Evolutionary conservation across 2,329 filamentous ascomycete species (phyloP).

Genomic region (Aspergillus hortae): DNA sequence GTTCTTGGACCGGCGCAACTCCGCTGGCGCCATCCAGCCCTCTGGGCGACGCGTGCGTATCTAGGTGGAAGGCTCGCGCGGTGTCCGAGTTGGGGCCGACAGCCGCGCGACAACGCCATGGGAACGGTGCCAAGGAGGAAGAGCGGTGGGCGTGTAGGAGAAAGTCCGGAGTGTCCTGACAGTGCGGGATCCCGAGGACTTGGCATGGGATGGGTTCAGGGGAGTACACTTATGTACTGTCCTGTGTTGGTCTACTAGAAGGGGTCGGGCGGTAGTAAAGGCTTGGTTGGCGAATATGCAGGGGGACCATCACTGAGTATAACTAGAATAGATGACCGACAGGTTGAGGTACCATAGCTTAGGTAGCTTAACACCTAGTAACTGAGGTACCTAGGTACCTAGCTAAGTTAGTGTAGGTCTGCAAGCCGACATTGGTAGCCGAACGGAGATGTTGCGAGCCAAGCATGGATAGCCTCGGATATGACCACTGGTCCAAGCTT

Average conservation of each 20-base stretch:
- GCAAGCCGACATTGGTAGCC: constrained; percentile 1
- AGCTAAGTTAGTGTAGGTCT: no score
- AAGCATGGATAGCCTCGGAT: constrained; percentile 7
- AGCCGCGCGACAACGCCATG: no score
- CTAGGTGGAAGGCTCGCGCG: background rate
- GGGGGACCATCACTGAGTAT: background rate
- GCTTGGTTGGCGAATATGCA: background rate
- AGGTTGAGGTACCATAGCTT: background rate
- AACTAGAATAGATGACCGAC: no score
- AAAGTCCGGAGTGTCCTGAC: background rate
- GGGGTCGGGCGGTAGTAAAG: background rate
- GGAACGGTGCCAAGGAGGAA: no score
- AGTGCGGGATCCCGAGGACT: background rate
- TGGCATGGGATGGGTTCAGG: background rate
- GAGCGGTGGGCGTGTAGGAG: background rate
- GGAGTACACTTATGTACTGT: background rate
- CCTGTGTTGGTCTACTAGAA: background rate
- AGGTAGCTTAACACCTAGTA: no score
- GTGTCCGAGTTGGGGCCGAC: no score
- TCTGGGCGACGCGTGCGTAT: constrained; percentile 4
- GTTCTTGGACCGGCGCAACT: constrained; percentile 2
- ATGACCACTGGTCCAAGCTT: background rate
- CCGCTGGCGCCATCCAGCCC: constrained; percentile 2
- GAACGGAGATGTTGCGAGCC: constrained; percentile 12
- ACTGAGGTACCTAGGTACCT: no score